These are phyloP conservation scores for Thuidium tamariscinum DNA, from an alignment of 225 moss, liverwort and hornwort genomes.

Conservation along the genomic window DNA sequence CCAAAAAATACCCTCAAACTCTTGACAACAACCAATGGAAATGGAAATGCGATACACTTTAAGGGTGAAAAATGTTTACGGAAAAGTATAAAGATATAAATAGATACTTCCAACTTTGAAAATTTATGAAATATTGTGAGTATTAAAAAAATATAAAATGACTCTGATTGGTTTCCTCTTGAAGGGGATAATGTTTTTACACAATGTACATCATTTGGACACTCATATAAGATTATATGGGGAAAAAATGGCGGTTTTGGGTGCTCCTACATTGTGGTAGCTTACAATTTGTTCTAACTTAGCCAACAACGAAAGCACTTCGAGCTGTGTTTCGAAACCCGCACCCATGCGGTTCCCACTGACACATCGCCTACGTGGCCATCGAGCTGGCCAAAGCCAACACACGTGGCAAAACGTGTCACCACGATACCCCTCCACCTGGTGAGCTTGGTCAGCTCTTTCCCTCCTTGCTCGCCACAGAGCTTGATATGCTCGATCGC, in stretches of 20 bases:
- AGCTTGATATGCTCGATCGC: not conserved
- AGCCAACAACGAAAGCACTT: not conserved
- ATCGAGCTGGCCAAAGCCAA: not conserved
- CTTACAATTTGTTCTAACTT: too few relatives aligned
- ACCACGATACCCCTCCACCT: not conserved
- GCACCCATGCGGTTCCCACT: not conserved
- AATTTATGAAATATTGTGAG: not conserved
- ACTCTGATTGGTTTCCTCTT: rapidly evolving
- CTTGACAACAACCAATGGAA: not conserved
- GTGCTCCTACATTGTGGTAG: not conserved
- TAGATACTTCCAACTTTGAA: too few relatives aligned
- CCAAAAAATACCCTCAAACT: not conserved
- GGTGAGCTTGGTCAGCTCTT: not conserved
- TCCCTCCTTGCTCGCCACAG: not conserved
- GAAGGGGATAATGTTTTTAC: not conserved
- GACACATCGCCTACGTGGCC: not conserved
- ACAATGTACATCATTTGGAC: not conserved
- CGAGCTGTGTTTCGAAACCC: not conserved
- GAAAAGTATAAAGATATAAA: not conserved
- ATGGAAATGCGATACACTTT: not conserved
- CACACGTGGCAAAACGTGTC: conserved; percentile 22
- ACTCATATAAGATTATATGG: too few relatives aligned
- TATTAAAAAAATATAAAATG: rapidly evolving
- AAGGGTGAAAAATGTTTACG: too few relatives aligned
- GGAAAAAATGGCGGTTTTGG: not conserved